These are phyloP conservation scores for Aspergillus calidoustus DNA, from an alignment of 2,329 filamentous ascomycete genomes.

Conservation along the genomic window DNA sequence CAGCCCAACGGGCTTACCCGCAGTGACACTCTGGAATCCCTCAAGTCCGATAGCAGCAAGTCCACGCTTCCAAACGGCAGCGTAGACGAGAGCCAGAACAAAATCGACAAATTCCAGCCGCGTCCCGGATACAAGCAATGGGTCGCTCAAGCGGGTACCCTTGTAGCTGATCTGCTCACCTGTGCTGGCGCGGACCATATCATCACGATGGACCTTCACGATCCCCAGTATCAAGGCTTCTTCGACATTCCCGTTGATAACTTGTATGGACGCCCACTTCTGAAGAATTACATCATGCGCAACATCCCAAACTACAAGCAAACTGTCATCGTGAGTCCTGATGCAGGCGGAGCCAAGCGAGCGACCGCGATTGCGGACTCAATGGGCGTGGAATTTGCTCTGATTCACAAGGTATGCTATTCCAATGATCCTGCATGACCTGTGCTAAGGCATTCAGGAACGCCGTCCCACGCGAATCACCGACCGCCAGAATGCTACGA, in stretches of 20 bases:
- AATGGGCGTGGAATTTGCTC: slow-evolving; percentile 90
- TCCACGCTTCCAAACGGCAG: slow-evolving; percentile 51
- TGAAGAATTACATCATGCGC: slow-evolving; percentile 72
- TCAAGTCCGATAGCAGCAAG: slow-evolving; percentile 37
- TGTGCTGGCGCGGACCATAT: slow-evolving; percentile 96
- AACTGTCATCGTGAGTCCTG: slow-evolving; percentile 91
- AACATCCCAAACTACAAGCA: slow-evolving; percentile 83
- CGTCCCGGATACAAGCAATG: slow-evolving; percentile 97
- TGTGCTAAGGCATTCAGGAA: slow-evolving; percentile 61
- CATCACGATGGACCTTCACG: slow-evolving; percentile 96
- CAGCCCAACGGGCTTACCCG: slow-evolving; percentile 46
- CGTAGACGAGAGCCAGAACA: slow-evolving; percentile 58
- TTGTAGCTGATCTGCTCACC: slow-evolving; percentile 91
- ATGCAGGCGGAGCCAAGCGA: slow-evolving; percentile 94
- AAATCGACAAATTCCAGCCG: slow-evolving; percentile 70
- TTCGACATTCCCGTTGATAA: slow-evolving; percentile 99
- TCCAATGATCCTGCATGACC: background rate
- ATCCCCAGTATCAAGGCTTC: slow-evolving; percentile 97
- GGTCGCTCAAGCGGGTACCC: slow-evolving; percentile 95
- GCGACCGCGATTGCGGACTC: slow-evolving; percentile 94
- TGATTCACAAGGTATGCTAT: slow-evolving; percentile 88
- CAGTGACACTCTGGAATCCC: slow-evolving; percentile 44
- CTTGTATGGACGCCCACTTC: slow-evolving; percentile 69
- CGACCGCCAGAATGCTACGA: slow-evolving; percentile 78
- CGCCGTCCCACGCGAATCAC: slow-evolving; percentile 85